These are phyloP conservation scores for Leptomonas pyrrhocoris DNA, from an alignment of 208 protist genomes.

Conservation along the genomic window DNA sequence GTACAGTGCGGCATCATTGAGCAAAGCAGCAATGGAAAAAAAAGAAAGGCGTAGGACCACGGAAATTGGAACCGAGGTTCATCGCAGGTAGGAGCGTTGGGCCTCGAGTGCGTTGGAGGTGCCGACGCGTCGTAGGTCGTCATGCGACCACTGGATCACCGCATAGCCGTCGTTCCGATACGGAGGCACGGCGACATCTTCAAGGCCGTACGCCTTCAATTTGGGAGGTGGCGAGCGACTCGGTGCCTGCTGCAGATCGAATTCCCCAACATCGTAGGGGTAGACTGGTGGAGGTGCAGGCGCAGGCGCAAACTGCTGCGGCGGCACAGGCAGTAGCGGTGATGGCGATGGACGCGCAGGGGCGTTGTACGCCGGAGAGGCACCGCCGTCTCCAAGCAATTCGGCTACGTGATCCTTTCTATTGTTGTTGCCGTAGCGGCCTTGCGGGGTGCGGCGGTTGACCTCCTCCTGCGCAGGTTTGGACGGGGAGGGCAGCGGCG, in stretches of 20 bases:
- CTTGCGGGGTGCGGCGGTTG: neutral
- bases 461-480: constrained; percentile 25
- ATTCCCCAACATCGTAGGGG: neutral
- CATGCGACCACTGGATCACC: constrained; percentile 62
- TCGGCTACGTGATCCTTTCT: constrained; percentile 22
- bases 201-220: neutral
- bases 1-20: no score
- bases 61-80: neutral
- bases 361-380: neutral
- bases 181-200: neutral
- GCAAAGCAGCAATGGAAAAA: neutral
- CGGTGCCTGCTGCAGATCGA: neutral
- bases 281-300: neutral
- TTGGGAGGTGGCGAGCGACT: neutral
- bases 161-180: neutral
- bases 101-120: constrained; percentile 55
- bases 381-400: neutral
- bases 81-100: constrained; percentile 44
- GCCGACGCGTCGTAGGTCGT: constrained; percentile 49
- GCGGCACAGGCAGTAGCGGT: neutral
- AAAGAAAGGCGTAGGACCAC: constrained; percentile 2
- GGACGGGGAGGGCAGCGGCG: constrained; percentile 24
- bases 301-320: neutral
- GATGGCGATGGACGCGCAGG: neutral
- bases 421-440: constrained; percentile 11